These are phyloP conservation scores for Fagopyrum homotropicum DNA, from an alignment of 148 eudicot genomes.

Conservation along the genomic window DNA sequence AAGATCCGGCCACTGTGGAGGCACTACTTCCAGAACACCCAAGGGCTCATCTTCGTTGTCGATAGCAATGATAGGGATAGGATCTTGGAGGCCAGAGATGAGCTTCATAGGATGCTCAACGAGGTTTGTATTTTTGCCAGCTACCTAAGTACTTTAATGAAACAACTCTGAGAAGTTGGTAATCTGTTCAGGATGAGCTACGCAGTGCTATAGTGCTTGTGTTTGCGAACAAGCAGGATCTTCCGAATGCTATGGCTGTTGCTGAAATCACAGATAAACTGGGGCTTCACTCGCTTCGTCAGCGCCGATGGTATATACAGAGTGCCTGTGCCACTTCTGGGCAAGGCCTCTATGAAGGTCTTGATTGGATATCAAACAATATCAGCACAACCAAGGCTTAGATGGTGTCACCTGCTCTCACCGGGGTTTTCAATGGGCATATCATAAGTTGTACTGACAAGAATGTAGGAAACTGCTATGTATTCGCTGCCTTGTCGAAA, in stretches of 20 bases:
- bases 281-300: slow-evolving; percentile 66
- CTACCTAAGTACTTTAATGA: too few relatives aligned
- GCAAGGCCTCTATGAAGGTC: not conserved
- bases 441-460: not conserved
- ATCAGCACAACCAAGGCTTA: not conserved
- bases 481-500: not conserved
- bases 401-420: not conserved
- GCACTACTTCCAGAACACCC: slow-evolving; percentile 67
- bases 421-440: not conserved
- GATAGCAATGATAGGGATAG: slow-evolving; percentile 68
- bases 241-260: slow-evolving; percentile 65
- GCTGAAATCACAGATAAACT: slow-evolving; percentile 70
- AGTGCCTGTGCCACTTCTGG: not conserved
- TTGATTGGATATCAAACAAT: not conserved
- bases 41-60: slow-evolving; percentile 61
- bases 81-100: slow-evolving; percentile 60
- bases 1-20: slow-evolving; percentile 63
- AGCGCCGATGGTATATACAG: slow-evolving; percentile 48
- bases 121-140: slow-evolving; percentile 14
- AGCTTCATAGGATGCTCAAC: slow-evolving; percentile 65
- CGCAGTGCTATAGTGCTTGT: slow-evolving; percentile 67
- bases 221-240: slow-evolving; percentile 78
- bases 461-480: not conserved
- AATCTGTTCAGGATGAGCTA: slow-evolving; percentile 42
- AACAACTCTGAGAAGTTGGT: too few relatives aligned